These are phyloP conservation scores for Lepraria neglecta DNA, from an alignment of 495 filamentous ascomycete genomes.

Conservation along the genomic window DNA sequence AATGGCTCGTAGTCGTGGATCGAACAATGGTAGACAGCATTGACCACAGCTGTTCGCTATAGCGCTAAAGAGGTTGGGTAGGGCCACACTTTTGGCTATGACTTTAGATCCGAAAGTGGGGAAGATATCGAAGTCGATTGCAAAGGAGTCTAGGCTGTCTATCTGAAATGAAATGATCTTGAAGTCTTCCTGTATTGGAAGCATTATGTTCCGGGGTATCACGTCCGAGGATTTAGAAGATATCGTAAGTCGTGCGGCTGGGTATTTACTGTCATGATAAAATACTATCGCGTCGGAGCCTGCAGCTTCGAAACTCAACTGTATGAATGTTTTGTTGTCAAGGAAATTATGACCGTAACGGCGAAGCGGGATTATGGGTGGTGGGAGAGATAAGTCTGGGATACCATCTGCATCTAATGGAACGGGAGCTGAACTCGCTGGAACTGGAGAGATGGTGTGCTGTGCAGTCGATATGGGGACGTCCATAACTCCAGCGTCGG, in stretches of 20 bases:
- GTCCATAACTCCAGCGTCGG: constrained; percentile 32
- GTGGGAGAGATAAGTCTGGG: constrained; percentile 84
- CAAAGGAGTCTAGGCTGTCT: constrained; percentile 84
- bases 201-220: constrained; percentile 88
- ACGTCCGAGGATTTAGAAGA: constrained; percentile 93
- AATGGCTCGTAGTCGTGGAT: constrained; percentile 86
- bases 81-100: constrained; percentile 87
- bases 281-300: constrained; percentile 70
- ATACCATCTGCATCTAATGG: constrained; percentile 77
- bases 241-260: constrained; percentile 88
- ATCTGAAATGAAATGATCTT: constrained; percentile 91
- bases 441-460: constrained; percentile 31
- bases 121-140: constrained; percentile 95
- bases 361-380: constrained; percentile 88
- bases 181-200: constrained; percentile 93
- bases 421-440: constrained; percentile 55
- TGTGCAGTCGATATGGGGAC: constrained; percentile 21
- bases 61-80: constrained; percentile 76
- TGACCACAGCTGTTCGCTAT: constrained; percentile 67
- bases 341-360: constrained; percentile 98
- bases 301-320: constrained; percentile 74
- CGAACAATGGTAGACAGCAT: constrained; percentile 83
- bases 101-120: constrained; percentile 96
- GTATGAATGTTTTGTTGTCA: constrained; percentile 90
- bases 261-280: constrained; percentile 92